A percentile compares a stretch with the other conserved stretches of the same genome.
These are phyloP conservation scores for Penicillium egyptiacum DNA, from an alignment of 495 filamentous ascomycete species.

Conservation along the genomic window DNA sequence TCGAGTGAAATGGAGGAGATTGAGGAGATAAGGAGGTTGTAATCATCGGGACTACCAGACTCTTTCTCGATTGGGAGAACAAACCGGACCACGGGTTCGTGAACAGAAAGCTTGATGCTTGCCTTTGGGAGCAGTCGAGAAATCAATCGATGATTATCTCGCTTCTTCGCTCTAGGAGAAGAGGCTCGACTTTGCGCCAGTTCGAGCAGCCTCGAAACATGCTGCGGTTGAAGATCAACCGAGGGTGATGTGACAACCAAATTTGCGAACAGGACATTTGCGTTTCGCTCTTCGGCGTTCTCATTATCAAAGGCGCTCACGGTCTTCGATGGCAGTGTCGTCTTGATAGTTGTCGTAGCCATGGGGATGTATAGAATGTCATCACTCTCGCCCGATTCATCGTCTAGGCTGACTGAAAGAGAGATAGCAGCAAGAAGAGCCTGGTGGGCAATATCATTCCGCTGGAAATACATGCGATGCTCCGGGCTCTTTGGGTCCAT, in stretches of 20 bases:
- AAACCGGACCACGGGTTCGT: slow-evolving; percentile 91
- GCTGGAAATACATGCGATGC: slow-evolving; percentile 98
- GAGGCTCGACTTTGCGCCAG: slow-evolving; percentile 61
- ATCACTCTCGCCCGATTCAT: slow-evolving; percentile 79
- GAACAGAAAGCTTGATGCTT: slow-evolving; percentile 90
- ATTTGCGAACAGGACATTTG: slow-evolving; percentile 95
- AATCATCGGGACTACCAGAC: slow-evolving; percentile 62
- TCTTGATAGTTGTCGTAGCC: slow-evolving; percentile 94
- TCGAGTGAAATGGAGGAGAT: slow-evolving; percentile 91
- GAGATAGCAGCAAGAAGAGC: slow-evolving; percentile 89
- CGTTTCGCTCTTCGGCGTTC: slow-evolving; percentile 82
- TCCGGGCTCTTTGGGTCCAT: slow-evolving; percentile 92
- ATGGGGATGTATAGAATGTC: slow-evolving; percentile 93
- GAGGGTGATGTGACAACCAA: slow-evolving; percentile 95
- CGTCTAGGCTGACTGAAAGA: slow-evolving; percentile 86
- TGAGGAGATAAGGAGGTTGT: slow-evolving; percentile 90
- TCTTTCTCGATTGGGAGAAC: slow-evolving; percentile 73
- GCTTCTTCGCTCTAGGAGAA: slow-evolving; percentile 45
- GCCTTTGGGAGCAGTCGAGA: slow-evolving; percentile 94
- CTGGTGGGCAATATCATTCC: slow-evolving; percentile 90
- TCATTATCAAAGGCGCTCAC: slow-evolving; percentile 74
- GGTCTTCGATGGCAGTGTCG: slow-evolving; percentile 92
- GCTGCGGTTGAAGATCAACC: slow-evolving; percentile 89
- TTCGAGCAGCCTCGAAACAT: slow-evolving; percentile 82
- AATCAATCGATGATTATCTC: slow-evolving; percentile 65